Base-by-base conservation (phyloP, 192 early-diverging fungal genomes). In the Entomortierella beljakovae region DNA sequence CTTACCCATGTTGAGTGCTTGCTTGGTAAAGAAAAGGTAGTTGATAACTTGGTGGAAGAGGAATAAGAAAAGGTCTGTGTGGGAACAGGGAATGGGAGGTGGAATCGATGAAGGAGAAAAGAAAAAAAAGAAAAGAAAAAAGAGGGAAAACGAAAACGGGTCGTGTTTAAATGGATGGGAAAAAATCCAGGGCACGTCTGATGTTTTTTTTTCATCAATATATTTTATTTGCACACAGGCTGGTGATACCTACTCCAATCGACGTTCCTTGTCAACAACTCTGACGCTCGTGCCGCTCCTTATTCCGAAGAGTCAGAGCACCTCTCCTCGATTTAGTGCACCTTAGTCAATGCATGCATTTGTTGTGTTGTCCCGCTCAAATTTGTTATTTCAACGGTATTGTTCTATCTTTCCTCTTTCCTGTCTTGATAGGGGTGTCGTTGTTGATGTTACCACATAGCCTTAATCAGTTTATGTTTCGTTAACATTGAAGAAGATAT, bases 1-100 rank as follows among this genome's bases (percentile, higher is more conserved):
- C 67, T 79, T 79, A 60, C 75, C 75, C 75, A 69, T 69, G 35
- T 37, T 35, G 31, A 57, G 29, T 10, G 22, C n/a, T 29, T 26
- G 26, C 48, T 29, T 35, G 49, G n/a, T 2, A 20, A 22, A 32
- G 26, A 29, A 61, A 59, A 32, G 15, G 26, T 26, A 11, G 33
- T 29, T 13, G 55, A 49, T 16, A 32, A 37, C 18, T 54, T n/a
- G 48, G 56, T 37, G 34, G 40, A 48, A 33, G 11, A 16, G 20
- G 16, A 15, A 55, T 28, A 11, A 34, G 28, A 16, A 16, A 50
- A 57, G 29, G 43, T 46, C 6, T 46, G 40, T 48, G 55, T 46
- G 68, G 37, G 59, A 50, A 70, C 5, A 51, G 33, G 18, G 29
- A 40, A 38, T 20, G 46, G 56, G 42, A 49, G 43, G 23, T 10